Base-by-base conservation (phyloP, 2,329 filamentous ascomycete species). In the Microascus cirrosus region DNA sequence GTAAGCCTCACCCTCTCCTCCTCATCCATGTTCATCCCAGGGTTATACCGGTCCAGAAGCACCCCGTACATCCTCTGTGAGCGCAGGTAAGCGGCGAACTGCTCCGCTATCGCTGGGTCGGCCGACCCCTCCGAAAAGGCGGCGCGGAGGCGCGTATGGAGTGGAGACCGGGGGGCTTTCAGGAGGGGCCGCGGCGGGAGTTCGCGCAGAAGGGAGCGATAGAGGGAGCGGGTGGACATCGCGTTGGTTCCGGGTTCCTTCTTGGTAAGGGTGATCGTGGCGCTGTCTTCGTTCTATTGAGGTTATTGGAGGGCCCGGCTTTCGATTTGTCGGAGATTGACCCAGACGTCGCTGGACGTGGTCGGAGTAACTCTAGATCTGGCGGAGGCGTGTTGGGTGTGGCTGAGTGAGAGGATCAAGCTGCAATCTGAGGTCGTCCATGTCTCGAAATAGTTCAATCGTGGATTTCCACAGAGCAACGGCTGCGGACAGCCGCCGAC, bases 1-100 rank as follows among this genome's bases (percentile, higher is more conserved):
- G 89, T 88, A 75, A 96, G 75, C 59, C 90, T 76, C 50, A 96
- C 85, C 60, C 89, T 80, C 75, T 97, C 92, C 72, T 95, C 85
- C 69, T 85, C 86, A 63, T 87, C 84, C 86, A 96, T 89, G 63
- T 83, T 82, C 84, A 95, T 90, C 20, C 92, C 91, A 0, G 91
- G 91, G 71, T 97, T 97, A 73, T 99, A 97, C 65, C 92, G 81
- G 73, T 96, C 92, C 42, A 97, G 71, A 51, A 97, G 74, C 18
- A 83, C 86, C 28, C 83, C 81, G 70, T 97, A 96, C 68, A 83
- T 82, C 56, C 92, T 79, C 76, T 99, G 94, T n/a, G 92, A 86
- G 64, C 83, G 83, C 22, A 94, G 79, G 69, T 96, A 97, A 59
- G 84, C 80, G 28, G 91, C 73, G 63, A 90, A 84, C 71, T 97